Evolutionary conservation across 2,329 filamentous ascomycete species (phyloP), one percentile per base, ranked within the genome.

Genomic region (Hirsutella thompsonii): DNA sequence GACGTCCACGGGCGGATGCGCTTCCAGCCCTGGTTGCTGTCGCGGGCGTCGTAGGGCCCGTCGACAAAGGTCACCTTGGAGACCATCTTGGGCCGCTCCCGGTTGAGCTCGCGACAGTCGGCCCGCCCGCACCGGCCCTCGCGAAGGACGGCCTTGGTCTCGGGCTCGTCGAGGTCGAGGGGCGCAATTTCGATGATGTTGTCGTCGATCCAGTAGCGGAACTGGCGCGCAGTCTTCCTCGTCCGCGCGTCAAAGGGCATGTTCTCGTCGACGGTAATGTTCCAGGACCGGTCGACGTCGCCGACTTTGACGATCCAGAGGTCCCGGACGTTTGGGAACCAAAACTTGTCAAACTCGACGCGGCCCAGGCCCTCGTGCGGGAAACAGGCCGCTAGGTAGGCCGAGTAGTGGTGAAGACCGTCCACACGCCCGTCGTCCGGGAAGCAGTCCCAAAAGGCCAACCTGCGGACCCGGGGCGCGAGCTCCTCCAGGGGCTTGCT

Each of bases 391-490:
- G 56, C 52, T 16, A 63, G 49, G 40, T 61, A 62, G n/a, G 54
- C 49, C 14, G 57, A 56, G 45, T 62, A 62, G 32, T 51, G 55
- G 19, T 52, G 49, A 8, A 55, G 57, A 3, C 53, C 50, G 35
- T 60, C 57, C 19, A 62, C 55, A 32, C 53, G 52, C 4, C 54
- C 56, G 35, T 63, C 61, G 42, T 63, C 60, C 1, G 59, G 60
- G 42, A 60, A 59, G 44, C 60, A 63, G 45, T 63, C 60, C 60
- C 60, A 63, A 37, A 61, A 62, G 10, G 57, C 60, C 26, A 62
- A 47, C 33, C 57, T 54, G 43, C 56, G 54, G 41, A 62, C 52
- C 20, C 51, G 51, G 16, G 55, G 54, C 1, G 58, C 59, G 26
- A 63, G 47, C 13, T 52, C 46, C 36, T 62, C 59, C 19, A 62